Evolutionary conservation across 2,329 filamentous ascomycete genomes (phyloP), one percentile per base, ranked within the genome.

Genomic region (Fusarium sp.): DNA sequence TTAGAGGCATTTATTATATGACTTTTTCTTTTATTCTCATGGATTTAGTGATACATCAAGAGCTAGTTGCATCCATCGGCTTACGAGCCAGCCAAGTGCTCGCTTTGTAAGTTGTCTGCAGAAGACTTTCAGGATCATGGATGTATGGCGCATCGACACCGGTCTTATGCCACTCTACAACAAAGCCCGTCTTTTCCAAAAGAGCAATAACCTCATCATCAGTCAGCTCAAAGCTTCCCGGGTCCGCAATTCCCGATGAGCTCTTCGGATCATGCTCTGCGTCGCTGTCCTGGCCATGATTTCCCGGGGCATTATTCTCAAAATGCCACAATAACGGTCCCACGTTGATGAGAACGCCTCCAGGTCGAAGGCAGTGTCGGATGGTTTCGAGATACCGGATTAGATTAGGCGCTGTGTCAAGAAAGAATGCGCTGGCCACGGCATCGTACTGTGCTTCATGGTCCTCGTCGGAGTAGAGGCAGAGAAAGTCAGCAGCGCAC

Each of bases 301-400:
- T 85, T 39, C 88, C 87, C 0, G 87, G 88, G 1, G 88, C 85
- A 42, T 91, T 87, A 71, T 94, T 91, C 77, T 97, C 94, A 78
- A 97, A 98, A 79, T 99, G 97, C 96, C 96, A 99, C 40, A 98
- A 83, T 56, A 99, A 81, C 1, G 96, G 96, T 0, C 96, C 96
- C 24, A 97, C 83, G 75, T 99, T 99, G 76, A 97, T 87, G 84
- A 97, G 92, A 6, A 97, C 75, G 0, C 96, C 96, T 26, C 92
- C 92, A 0, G 88, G 84, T 71, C 87, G 89, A 50, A 99, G 86
- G 75, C 95, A 97, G 76, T 92, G 88, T 42, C 82, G 83, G 56
- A 98, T 92, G 3, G 94, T 91, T 76, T 97, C 90, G 34, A 99
- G 88, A 77, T 99, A 99, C 3, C 92, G 88, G 55, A 98, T 91